Base-by-base conservation (phyloP, 164 flowering plant genomes). In the Sextonia rubra region DNA sequence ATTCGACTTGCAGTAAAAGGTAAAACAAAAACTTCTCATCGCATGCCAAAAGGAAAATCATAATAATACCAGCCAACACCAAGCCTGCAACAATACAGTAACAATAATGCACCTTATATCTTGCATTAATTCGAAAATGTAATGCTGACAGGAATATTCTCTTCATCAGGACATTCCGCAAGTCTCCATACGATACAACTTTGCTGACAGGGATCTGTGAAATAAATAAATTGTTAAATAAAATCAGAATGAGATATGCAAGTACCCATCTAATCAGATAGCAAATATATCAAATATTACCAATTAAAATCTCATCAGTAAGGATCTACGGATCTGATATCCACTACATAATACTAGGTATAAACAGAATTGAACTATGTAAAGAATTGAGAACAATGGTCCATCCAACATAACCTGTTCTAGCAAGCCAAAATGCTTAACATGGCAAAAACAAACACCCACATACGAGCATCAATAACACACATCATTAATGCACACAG, bases 81-180 rank as follows among this genome's bases (percentile, higher is more conserved):
- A 66, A 7, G 52, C 24, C 24, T 23, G 12, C 18, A 66, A 66
- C 27, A 22, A 61, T 61, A 22, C 9, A 66, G 22, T 6, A 25
- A 18, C 14, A 74, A 60, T 12, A 69, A 66, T 23, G 62, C 76
- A 95, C 99, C 99, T 96, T 91, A 85, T 96, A 96, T 89, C 99
- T 86, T 29, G 98, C 90, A 79, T 93, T 96, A 69, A 96, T 87
- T 66, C 99, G 90, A 70, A 96, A 96, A 82, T 93, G 99, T 82
- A 96, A 83, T 63, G 99, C 98, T 65, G 98, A 93, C 15, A 96
- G 85, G 82, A 93, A 94, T 82, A 96, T 96, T 81, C 99, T 85
- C 83, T 96, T 96, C 99, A 96, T 96, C 75, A 96, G 74, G 76
- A 96, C 94, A 81, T 86, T 87, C 24, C 97, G 88, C 80, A 96